Evolutionary conservation across 2,329 filamentous ascomycete genomes (phyloP).

Genomic region (Domatiomyces globalis): DNA sequence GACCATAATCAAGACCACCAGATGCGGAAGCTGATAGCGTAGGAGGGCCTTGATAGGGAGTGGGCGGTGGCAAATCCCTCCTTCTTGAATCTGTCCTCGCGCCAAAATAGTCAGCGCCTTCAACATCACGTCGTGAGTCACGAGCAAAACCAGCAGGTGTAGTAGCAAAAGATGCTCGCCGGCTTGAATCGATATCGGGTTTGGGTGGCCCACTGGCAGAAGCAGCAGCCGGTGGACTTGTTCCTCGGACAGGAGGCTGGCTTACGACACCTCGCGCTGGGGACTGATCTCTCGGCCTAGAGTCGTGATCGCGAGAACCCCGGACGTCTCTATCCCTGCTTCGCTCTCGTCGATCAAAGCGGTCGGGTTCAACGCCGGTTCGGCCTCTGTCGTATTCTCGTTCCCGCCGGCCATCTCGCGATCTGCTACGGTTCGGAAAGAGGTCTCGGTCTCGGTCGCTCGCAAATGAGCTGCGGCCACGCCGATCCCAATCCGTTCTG

Average conservation of each 20-base stretch:
- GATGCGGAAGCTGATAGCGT: constrained; percentile 9
- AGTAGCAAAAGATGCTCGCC: constrained; percentile 7
- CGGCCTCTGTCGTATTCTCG: constrained; percentile 28
- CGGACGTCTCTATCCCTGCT: constrained; percentile 21
- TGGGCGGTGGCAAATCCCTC: background rate
- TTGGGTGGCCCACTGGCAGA: constrained; percentile 8
- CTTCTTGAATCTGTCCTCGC: background rate
- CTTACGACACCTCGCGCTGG: constrained; percentile 18
- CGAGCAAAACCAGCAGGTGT: constrained; percentile 7
- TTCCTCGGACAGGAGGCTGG: constrained; percentile 3
- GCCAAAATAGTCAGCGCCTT: constrained; percentile 16
- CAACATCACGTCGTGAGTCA: constrained; percentile 14
- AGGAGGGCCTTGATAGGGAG: constrained; percentile 1
- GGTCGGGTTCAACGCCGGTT: constrained; percentile 23
- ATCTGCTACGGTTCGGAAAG: constrained; percentile 31
- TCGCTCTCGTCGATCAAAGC: constrained; percentile 22
- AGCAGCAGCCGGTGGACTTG: constrained; percentile 6
- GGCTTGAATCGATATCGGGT: constrained; percentile 8
- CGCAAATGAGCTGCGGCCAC: constrained; percentile 27
- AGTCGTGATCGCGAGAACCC: constrained; percentile 20
- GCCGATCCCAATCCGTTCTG: constrained; percentile 23
- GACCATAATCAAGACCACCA: constrained; percentile 17
- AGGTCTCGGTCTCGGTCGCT: constrained; percentile 32
- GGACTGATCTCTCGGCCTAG: constrained; percentile 28
- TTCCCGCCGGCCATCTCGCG: constrained; percentile 31